These are phyloP conservation scores for Mycosphaerella sp. DNA, from an alignment of 2,329 filamentous ascomycete species.

Conservation along the genomic window DNA sequence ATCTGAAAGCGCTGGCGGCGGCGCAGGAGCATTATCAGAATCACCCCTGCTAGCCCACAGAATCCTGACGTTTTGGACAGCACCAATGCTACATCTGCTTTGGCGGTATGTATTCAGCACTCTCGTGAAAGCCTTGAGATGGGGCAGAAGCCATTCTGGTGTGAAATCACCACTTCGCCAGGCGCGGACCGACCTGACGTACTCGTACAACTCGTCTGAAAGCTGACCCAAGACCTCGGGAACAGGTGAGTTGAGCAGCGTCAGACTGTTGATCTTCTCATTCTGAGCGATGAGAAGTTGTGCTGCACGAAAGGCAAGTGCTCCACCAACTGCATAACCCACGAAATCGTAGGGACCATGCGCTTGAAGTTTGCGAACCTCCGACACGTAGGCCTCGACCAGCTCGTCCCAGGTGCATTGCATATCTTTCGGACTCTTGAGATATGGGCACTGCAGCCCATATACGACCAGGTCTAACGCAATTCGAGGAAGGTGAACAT, in stretches of 20 bases:
- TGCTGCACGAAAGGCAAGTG: slow-evolving; percentile 18
- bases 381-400: slow-evolving; percentile 20
- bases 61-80: slow-evolving; percentile 28
- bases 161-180: slow-evolving; percentile 15
- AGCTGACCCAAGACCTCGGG: slow-evolving; percentile 52
- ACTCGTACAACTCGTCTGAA: slow-evolving; percentile 48
- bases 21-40: neutral
- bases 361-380: slow-evolving; percentile 34
- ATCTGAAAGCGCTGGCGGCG: slow-evolving; percentile 1
- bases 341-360: slow-evolving; percentile 35
- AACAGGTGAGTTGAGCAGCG: slow-evolving; percentile 31
- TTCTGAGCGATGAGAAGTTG: slow-evolving; percentile 13
- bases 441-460: slow-evolving; percentile 44
- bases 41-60: slow-evolving; percentile 9
- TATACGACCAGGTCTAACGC: slow-evolving; percentile 11
- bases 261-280: slow-evolving; percentile 23
- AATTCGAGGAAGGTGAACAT: slow-evolving; percentile 4
- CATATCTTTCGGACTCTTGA: slow-evolving; percentile 12
- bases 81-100: slow-evolving; percentile 15
- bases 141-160: slow-evolving; percentile 45
- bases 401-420: slow-evolving; percentile 10
- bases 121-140: slow-evolving; percentile 47
- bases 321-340: slow-evolving; percentile 23
- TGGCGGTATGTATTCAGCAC: slow-evolving; percentile 34
- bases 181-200: slow-evolving; percentile 43